A percentile compares a stretch with the other conserved stretches of the same genome.
Conservation (phyloP, 768 basidiomycete species). For the Lactarius tabidus region DNA sequence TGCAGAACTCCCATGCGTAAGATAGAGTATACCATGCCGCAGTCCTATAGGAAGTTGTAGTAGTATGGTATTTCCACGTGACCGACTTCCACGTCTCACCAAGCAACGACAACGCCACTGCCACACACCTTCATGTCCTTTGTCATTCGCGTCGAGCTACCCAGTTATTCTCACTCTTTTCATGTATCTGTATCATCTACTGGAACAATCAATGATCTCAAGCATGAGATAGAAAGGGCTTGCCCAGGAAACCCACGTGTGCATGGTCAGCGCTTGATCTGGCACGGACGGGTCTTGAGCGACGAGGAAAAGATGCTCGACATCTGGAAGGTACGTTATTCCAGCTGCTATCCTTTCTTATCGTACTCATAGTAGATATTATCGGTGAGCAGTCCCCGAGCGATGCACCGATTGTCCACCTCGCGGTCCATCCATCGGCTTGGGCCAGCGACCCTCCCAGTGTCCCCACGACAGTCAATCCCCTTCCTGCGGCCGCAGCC, state of each 20-base stretch:
- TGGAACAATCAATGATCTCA: constrained; percentile 58
- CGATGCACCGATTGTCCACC: constrained; percentile 61
- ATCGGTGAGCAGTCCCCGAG: constrained; percentile 42
- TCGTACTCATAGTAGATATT: not conserved
- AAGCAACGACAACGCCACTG: not conserved
- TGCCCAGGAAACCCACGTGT: constrained; percentile 63
- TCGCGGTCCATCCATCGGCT: constrained; percentile 76
- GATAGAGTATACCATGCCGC: not conserved
- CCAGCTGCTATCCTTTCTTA: not conserved
- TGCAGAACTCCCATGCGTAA: not conserved
- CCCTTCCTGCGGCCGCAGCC: constrained; percentile 9
- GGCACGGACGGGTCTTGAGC: constrained; percentile 61
- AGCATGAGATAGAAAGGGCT: constrained; percentile 54
- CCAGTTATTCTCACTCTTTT: constrained; percentile 70
- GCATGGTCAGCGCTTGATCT: constrained; percentile 74
- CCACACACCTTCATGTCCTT: constrained; percentile 24
- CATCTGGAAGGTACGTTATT: constrained; percentile 60
- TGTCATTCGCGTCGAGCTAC: constrained; percentile 63
- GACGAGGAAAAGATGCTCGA: constrained; percentile 63
- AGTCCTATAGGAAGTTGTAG: not conserved
- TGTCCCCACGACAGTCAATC: constrained; percentile 24
- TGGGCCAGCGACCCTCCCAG: constrained; percentile 59
- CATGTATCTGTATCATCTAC: constrained; percentile 44
- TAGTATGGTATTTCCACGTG: constrained; percentile 1
- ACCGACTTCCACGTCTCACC: constrained; percentile 17